phyloP scores from a whole-genome alignment of 1,284 basidiomycete species.

The Rhodofomes roseus region DNA sequence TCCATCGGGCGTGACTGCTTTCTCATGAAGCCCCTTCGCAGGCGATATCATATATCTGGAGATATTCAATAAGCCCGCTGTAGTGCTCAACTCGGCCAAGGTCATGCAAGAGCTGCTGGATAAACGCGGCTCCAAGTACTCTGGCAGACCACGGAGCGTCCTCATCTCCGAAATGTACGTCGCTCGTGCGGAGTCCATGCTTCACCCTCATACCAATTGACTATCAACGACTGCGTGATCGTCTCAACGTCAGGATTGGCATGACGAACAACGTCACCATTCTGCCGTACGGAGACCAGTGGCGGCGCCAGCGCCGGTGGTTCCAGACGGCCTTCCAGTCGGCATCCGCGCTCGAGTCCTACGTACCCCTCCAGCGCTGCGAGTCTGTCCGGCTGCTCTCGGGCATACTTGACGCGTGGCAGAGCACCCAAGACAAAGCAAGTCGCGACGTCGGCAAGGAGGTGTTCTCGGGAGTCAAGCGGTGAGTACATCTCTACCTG shows the following conservation, averaged over 20 bases:
- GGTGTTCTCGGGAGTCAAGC: slow-evolving; percentile 13
- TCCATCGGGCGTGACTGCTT: too few species aligned
- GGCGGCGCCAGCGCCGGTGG: slow-evolving; percentile 21
- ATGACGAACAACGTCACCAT: slow-evolving; percentile 8
- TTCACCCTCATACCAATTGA: background rate
- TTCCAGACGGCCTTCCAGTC: slow-evolving; percentile 19
- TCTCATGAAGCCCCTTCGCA: background rate
- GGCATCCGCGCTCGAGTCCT: slow-evolving; percentile 9
- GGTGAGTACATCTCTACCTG: slow-evolving; percentile 7
- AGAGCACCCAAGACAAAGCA: background rate
- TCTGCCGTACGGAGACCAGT: slow-evolving; percentile 17
- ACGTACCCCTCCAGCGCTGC: slow-evolving; percentile 13
- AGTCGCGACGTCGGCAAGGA: background rate
- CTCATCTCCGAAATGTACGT: slow-evolving; percentile 4
- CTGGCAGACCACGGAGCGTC: slow-evolving; percentile 12
- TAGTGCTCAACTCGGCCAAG: slow-evolving; percentile 19
- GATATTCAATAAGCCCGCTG: slow-evolving; percentile 13
- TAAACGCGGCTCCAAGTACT: slow-evolving; percentile 16
- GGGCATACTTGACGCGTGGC: slow-evolving; percentile 10
- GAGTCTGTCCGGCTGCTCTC: slow-evolving; percentile 15
- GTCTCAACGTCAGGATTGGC: slow-evolving; percentile 9
- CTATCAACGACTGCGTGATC: too few species aligned
- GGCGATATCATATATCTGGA: slow-evolving; percentile 18
- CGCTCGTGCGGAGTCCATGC: background rate
- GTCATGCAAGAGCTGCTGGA: slow-evolving; percentile 18